A percentile compares a stretch with the other conserved stretches of the same genome.
These are phyloP conservation scores for Neurospora sp. DNA, from an alignment of 495 filamentous ascomycete genomes.

Conservation along the genomic window DNA sequence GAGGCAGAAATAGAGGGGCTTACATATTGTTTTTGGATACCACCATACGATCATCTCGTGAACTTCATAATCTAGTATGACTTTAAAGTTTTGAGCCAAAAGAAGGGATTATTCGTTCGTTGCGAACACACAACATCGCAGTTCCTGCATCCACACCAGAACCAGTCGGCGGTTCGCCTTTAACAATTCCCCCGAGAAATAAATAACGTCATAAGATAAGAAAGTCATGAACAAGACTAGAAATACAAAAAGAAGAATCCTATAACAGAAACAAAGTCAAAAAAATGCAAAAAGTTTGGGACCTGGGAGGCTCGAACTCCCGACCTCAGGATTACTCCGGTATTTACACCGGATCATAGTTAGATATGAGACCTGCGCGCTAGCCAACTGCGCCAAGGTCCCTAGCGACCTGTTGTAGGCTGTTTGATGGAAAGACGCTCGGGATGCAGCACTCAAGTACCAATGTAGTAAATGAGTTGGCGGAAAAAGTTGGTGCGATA, in stretches of 20 bases:
- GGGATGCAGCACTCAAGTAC: not conserved
- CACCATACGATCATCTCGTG: not conserved
- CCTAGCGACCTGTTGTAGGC: not conserved
- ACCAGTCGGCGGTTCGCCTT: too few relatives aligned
- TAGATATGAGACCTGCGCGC: not conserved
- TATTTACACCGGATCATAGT: not conserved
- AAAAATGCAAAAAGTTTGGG: not conserved
- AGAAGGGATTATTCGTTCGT: not conserved
- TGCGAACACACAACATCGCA: not conserved
- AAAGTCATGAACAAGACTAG: too few relatives aligned
- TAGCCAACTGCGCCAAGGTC: not conserved
- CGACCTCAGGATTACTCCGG: not conserved
- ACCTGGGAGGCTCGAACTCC: not conserved
- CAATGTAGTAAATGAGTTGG: too few relatives aligned
- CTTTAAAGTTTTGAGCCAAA: too few relatives aligned
- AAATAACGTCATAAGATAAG: too few relatives aligned
- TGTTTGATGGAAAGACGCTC: not conserved
- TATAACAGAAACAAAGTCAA: not conserved
- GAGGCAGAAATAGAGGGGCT: not conserved
- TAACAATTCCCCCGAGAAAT: too few relatives aligned
- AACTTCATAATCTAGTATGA: not conserved
- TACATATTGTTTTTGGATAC: not conserved
- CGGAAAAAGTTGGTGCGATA: too few relatives aligned
- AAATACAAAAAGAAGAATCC: not conserved
- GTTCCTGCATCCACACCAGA: not conserved